phyloP scores from a whole-genome alignment of 495 filamentous ascomycete species.

The Xylaria cubensis region DNA sequence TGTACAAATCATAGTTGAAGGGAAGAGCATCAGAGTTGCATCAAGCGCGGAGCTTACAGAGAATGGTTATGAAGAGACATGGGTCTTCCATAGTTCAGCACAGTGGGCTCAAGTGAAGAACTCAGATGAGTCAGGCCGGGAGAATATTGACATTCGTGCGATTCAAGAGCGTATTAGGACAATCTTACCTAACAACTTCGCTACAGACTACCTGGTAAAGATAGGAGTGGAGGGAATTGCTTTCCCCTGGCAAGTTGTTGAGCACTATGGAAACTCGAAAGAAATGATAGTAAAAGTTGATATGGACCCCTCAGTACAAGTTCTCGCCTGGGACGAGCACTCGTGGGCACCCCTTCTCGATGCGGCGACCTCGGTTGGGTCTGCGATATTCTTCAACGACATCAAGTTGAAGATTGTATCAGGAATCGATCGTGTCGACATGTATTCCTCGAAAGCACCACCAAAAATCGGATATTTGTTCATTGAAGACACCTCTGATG shows the following conservation, averaged over 20 bases:
- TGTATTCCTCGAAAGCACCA: constrained; percentile 28
- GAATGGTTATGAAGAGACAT: constrained; percentile 33
- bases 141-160: constrained; percentile 30
- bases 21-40: constrained; percentile 32
- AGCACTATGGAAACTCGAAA: constrained; percentile 46
- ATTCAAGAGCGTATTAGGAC: constrained; percentile 24
- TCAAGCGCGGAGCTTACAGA: constrained; percentile 36
- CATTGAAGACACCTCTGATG: constrained; percentile 32
- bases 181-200: constrained; percentile 36
- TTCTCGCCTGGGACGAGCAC: constrained; percentile 39
- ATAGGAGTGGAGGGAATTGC: constrained; percentile 52
- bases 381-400: constrained; percentile 47
- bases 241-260: constrained; percentile 51
- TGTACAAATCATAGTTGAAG: constrained; percentile 43
- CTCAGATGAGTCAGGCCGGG: background rate
- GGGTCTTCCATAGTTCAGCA: constrained; percentile 50
- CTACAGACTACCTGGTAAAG: constrained; percentile 47
- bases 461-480: constrained; percentile 35
- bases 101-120: constrained; percentile 5
- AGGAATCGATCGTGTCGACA: constrained; percentile 36
- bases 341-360: constrained; percentile 56
- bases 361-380: constrained; percentile 54
- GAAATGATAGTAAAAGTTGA: constrained; percentile 54
- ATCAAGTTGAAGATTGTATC: constrained; percentile 51
- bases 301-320: constrained; percentile 18